Evolutionary conservation across 352 stramenopile species (phyloP), one percentile per base, ranked within the genome.

Genomic region (Phytopythium sindhum): DNA sequence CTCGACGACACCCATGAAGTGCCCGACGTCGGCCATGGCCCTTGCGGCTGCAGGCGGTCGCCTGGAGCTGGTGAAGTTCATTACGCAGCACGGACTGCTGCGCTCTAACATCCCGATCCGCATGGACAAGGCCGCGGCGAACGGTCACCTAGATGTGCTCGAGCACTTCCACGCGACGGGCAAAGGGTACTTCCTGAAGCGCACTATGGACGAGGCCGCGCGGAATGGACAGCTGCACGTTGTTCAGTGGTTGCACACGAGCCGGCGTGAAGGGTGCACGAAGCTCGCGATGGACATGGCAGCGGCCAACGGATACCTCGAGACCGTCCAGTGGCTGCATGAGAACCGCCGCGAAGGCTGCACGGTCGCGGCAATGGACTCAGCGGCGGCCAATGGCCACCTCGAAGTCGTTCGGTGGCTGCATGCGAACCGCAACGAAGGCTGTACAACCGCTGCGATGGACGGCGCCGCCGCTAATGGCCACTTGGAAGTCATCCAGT

Each of bases 251-350:
- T 57, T 80, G 10, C 62, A 71, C 41, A 47, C 63, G 28, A 35
- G 74, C 52, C 65, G 74, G 9, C 28, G 54, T 0, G 69, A 70
- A 67, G 67, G 67, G 0, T 73, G 67, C 44, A 63, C 61, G 1
- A 51, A 63, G 15, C 50, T 65, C 54, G 71, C 69, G 7, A 70
- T 67, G 51, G 51, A 60, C 44, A 33, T 5, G 21, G 65, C 65
- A 3, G 69, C 69, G 4, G 35, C 63, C 31, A 64, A 73, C 15
- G 66, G 66, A n/a, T 61, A 68, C 33, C 15, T 76, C 4, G 63
- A 66, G 21, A 60, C 70, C 7, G 66, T 70, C 4, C 48, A 61
- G 15, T 73, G 68, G 53, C 57, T 72, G 31, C 65, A 75, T 57
- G 51, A 64, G 61, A 63, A 63, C 47, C 28, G 45, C 12, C 54